These are phyloP conservation scores for Dianthus caryophyllus DNA, from an alignment of 148 eudicot species.

Conservation along the genomic window DNA sequence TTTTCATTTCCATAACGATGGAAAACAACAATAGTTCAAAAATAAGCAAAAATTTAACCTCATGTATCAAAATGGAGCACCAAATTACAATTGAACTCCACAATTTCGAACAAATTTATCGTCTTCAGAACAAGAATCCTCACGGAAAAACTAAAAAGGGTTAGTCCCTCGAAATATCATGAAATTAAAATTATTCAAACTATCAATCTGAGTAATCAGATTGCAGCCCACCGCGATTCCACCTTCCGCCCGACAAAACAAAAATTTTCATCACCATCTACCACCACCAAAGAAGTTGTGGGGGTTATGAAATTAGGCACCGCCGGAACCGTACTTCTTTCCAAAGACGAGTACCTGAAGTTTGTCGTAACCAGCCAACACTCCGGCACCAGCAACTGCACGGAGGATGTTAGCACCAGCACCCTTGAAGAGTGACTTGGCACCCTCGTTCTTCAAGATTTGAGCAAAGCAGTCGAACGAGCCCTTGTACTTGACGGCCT, in stretches of 20 bases:
- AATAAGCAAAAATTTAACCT: constrained; percentile 19
- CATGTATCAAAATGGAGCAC: constrained; percentile 17
- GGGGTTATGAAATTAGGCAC: constrained; percentile 35
- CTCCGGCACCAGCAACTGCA: constrained; percentile 85
- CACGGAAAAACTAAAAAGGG: constrained; percentile 32
- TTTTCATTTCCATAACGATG: constrained; percentile 9
- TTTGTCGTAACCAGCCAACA: constrained; percentile 78
- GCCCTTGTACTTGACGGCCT: constrained; percentile 76
- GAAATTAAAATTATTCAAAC: constrained; percentile 25
- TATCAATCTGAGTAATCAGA: constrained; percentile 9
- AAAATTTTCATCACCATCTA: constrained; percentile 51
- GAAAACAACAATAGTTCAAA: constrained; percentile 21
- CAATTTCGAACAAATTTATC: constrained; percentile 3
- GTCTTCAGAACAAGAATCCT: constrained; percentile 23
- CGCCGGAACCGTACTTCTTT: constrained; percentile 71
- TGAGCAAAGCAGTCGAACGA: constrained; percentile 63
- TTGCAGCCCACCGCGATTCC: constrained; percentile 14
- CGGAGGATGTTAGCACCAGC: constrained; percentile 85
- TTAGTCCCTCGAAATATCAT: constrained; percentile 27
- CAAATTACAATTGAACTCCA: constrained; percentile 7
- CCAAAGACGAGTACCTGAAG: constrained; percentile 70
- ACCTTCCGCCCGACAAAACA: constrained; percentile 1
- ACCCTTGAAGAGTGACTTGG: constrained; percentile 77
- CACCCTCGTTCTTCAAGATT: constrained; percentile 70
- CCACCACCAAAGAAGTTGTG: not conserved